Base-by-base conservation (phyloP, 2,329 filamentous ascomycete genomes). In the Claviceps quebecensis region DNA sequence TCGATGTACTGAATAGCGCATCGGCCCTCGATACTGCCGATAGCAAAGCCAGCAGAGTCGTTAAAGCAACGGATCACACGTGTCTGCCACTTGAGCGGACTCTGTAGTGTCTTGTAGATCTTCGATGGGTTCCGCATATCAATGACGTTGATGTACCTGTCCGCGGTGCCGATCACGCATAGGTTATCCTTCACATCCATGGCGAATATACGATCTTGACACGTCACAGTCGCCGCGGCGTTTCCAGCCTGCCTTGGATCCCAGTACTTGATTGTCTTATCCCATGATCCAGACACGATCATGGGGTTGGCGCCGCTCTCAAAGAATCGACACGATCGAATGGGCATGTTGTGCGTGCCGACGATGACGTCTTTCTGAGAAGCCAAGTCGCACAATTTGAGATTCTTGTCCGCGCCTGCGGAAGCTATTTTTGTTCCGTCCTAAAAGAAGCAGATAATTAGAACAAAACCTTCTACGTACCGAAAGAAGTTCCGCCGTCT, bases 1-100 rank as follows among this genome's bases (percentile, higher is more conserved):
- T 98, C 91, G 38, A 96, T 88, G 61, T 98, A 97, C 66, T 98
- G 93, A 56, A 98, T 98, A 1, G 93, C 93, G 66, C 93, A 98
- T 52, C 93, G 85, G 34, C 93, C 93, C 67, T 98, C 93, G 61
- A 98, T 95, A 64, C 87, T 95, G 51, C 93, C 93, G 48, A 98
- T 87, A 1, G 93, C 93, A 63, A 95, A 98, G 5, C 93, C 93
- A 0, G 82, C 83, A 6, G 88, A 86, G 65, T 98, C 91, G 14
- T 84, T 82, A 67, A 98, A 98, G 73, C 91, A 97, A 71, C 86
- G 93, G 49, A 97, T 87, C 13, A 94, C 88, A 53, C 91, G 77
- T 1, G 93, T 98, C 75, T 98, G 93, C 88, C 90, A 98, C 72
- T 98, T 98, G 45, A 98, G 77, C 3, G 93, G 93, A 63, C 88